A percentile compares a stretch with the other conserved stretches of the same genome.
These are phyloP conservation scores for Diplotaxis tenuifolia DNA, from an alignment of 345 rosid species.

Conservation along the genomic window DNA sequence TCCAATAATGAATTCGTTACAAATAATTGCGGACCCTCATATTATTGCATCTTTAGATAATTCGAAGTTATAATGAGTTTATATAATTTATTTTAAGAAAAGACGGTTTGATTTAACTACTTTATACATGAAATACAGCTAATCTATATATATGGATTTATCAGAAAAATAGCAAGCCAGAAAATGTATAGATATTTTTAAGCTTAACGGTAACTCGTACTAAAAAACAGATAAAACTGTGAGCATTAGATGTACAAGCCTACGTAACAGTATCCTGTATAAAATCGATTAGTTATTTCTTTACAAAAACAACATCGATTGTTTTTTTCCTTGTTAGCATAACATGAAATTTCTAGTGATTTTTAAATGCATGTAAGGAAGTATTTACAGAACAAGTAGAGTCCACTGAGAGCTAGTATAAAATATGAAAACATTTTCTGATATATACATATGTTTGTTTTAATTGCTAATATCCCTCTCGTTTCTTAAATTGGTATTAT, in stretches of 20 bases:
- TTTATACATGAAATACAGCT: background rate
- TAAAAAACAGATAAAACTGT: background rate
- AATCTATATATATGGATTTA: background rate
- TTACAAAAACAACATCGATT: background rate
- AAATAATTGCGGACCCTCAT: background rate
- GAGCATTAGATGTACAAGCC: background rate
- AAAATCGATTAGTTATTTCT: background rate
- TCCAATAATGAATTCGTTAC: conserved; percentile 2
- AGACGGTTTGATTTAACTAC: background rate
- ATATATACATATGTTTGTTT: background rate
- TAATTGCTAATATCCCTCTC: background rate
- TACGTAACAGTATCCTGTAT: background rate
- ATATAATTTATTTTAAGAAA: background rate
- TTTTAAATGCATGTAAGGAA: background rate
- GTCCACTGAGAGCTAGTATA: background rate
- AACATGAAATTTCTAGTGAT: background rate
- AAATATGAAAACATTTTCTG: background rate
- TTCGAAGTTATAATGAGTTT: background rate
- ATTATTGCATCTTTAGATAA: background rate
- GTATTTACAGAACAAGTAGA: background rate
- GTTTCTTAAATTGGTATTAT: background rate
- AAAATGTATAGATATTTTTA: background rate
- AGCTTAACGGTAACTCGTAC: background rate
- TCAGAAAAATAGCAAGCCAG: background rate
- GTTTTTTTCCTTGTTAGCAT: background rate